Base-by-base conservation (phyloP, 495 filamentous ascomycete species). In the Xylaria cubensis region DNA sequence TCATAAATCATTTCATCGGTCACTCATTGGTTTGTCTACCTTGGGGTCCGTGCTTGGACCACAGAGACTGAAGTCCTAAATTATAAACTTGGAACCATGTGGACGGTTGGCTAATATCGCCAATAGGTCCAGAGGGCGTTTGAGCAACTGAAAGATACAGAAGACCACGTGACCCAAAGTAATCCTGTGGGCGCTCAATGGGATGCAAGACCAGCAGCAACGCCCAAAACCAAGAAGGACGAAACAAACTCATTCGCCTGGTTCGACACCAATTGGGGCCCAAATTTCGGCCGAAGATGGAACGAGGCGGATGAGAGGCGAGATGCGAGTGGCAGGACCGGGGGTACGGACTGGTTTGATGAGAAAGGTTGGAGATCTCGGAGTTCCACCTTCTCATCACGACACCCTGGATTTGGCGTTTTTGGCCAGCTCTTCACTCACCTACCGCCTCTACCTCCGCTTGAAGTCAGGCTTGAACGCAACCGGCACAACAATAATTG, bases 231-330 rank as follows among this genome's bases (percentile, higher is more conserved):
- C 39, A 44, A 17, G 19, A 15, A 44, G 12, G 3, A n/a, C n/a
- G n/a, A 44, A 44, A 21, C 17, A 64, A 17, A 46, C 36, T 26
- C 59, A 29, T 26, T n/a, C 21, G 12, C 59, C 19, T 64, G 61
- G 61, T 64, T 64, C 29, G 61, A 64, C 12, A 9, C n/a, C n/a
- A 64, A 44, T 21, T 64, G 61, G 61, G 61, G 61, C 39, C 39
- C 61, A 1, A 64, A 29, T n/a, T 64, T 64, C 3, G 36, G 13
- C 0, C 44, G 61, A 17, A 29, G 61, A 44, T 64, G 61, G 61
- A 44, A 42, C 21, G 61, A 44, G 13, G 21, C 10, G 10, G n/a
- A 44, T 9, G 39, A 17, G 4, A 15, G 12, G 17, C 32, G 58
- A 19, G 34, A n/a, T 21, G 29, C 32, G 29, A 29, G 55, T 6